Evolutionary conservation across 225 moss, liverwort and hornwort genomes (phyloP), one percentile per base, ranked within the genome.

Genomic region (Anthoceros angustus): DNA sequence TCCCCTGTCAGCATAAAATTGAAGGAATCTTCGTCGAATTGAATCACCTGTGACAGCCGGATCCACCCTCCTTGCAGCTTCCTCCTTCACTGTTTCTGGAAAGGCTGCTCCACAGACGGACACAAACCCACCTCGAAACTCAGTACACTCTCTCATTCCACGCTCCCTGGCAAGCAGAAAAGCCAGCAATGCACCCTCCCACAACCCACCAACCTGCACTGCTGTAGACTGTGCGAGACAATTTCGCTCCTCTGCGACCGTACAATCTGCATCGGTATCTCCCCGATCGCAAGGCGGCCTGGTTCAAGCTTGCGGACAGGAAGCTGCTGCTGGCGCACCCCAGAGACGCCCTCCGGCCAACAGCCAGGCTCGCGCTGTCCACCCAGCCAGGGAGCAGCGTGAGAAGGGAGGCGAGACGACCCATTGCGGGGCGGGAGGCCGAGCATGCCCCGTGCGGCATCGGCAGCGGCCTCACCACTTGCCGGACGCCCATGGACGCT

Each of bases 21-120:
- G 77, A 20, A 94, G 72, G 63, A 94, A 94, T 45, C 94, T 78
- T 64, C 75, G 87, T 62, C 94, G 82, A 39, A 94, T 90, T 12
- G 81, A 83, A 39, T 90, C 86, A 25, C 90, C 90, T 45, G 77
- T 69, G 40, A 75, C 80, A 45, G 86, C 80, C 25, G 86, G 77
- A 77, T 64, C 48, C 68, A 66, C 67, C 49, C 70, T 75, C 46
- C 69, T 68, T 71, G 39, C 65, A 40, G 49, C 38, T 40, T 69
- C 84, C 46, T 72, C 80, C 45, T 72, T 77, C 49, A 82, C 6
- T 18, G 55, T 55, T 20, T 55, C 55, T 23, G 55, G 7, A 9
- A 55, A 18, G 23, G 55, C 55, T 55, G 55, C 23, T 7, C 8
- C 55, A 55, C 16, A 55, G 8, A 7, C 55, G 23, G n/a, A 9